phyloP scores from a whole-genome alignment of 148 eudicot genomes.

The Rhododendron williamsianum region DNA sequence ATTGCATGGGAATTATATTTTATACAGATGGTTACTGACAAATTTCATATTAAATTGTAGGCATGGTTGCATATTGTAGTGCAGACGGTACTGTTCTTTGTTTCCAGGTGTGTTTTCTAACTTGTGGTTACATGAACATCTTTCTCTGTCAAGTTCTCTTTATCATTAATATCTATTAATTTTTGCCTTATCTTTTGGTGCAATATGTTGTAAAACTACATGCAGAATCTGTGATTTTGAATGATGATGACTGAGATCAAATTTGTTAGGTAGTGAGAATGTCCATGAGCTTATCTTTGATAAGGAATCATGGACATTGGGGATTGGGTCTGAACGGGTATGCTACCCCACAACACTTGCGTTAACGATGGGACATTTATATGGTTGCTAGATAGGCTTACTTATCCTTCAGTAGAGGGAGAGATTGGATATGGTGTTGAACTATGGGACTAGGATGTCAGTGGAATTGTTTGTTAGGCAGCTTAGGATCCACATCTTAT shows the following conservation, averaged over 20 bases:
- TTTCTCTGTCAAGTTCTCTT: slow-evolving; percentile 5
- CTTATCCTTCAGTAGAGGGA: not conserved
- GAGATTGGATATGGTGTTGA: not conserved
- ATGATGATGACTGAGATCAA: not conserved
- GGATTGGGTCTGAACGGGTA: not conserved
- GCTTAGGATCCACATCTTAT: not conserved
- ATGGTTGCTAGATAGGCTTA: not conserved
- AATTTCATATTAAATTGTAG: slow-evolving; percentile 26
- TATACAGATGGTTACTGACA: not conserved
- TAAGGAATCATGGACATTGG: not conserved
- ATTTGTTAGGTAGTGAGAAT: not conserved
- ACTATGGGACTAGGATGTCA: not conserved
- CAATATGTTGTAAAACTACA: not conserved
- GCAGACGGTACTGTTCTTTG: slow-evolving; percentile 70
- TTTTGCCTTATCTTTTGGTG: not conserved
- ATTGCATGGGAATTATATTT: not conserved
- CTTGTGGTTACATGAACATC: not conserved
- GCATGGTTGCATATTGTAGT: slow-evolving; percentile 85
- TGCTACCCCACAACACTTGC: not conserved
- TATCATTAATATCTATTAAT: not conserved
- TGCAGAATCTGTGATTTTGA: not conserved
- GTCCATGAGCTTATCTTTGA: not conserved
- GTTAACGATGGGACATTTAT: not conserved
- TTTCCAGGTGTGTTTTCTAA: slow-evolving; percentile 54
- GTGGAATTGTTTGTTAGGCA: not conserved